Conservation (phyloP, 2,329 filamentous ascomycete species). For the Penicillium sclerotiorum region DNA sequence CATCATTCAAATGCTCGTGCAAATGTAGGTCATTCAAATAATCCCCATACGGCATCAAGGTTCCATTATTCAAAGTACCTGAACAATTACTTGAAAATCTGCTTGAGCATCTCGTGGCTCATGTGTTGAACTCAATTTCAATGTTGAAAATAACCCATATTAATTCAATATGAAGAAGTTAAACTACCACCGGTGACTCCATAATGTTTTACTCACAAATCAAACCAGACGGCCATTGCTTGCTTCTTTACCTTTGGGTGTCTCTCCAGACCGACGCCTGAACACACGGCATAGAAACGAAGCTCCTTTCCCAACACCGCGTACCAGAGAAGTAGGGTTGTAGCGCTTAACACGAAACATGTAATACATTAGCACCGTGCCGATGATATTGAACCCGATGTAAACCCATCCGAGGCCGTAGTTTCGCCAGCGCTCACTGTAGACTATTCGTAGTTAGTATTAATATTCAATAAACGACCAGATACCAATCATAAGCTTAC, state of each 20-base stretch:
- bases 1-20: too few species aligned
- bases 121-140: too few species aligned
- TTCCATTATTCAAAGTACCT: too few species aligned
- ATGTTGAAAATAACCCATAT: too few species aligned
- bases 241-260: constrained; percentile 32
- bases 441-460: constrained; percentile 38
- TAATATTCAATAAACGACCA: not conserved
- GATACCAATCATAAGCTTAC: constrained; percentile 17
- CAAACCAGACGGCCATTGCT: constrained; percentile 32
- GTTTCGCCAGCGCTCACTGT: constrained; percentile 67
- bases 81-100: too few species aligned
- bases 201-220: too few species aligned
- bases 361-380: constrained; percentile 60
- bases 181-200: not conserved
- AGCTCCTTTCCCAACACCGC: constrained; percentile 24
- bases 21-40: too few species aligned
- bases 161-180: too few species aligned
- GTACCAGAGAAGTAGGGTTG: constrained; percentile 35
- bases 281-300: constrained; percentile 33
- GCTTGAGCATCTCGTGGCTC: too few species aligned
- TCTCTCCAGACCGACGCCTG: constrained; percentile 34
- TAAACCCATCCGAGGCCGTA: constrained; percentile 66
- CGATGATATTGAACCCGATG: constrained; percentile 61
- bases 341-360: constrained; percentile 47
- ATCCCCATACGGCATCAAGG: too few species aligned